Conservation (phyloP, 768 basidiomycete species). For the Ramaria sp. region DNA sequence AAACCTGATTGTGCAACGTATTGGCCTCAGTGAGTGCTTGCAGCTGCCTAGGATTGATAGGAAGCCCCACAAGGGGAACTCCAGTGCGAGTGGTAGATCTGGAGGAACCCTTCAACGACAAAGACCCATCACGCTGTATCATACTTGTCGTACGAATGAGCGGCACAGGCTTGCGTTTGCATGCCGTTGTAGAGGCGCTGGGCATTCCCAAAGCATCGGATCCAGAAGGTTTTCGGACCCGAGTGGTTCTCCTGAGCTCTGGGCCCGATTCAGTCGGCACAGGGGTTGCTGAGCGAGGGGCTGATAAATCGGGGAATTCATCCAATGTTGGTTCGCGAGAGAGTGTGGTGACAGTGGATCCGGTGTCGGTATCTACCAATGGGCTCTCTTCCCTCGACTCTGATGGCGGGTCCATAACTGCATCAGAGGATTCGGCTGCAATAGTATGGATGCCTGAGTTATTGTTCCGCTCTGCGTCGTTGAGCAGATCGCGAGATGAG, state of each 20-base stretch:
- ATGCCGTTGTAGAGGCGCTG: conserved; percentile 30
- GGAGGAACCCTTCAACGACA: conserved; percentile 31
- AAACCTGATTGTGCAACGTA: conserved; percentile 63
- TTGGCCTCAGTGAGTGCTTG: conserved; percentile 64
- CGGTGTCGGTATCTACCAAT: neutral
- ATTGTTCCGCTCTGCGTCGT: neutral
- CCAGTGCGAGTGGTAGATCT: conserved; percentile 24
- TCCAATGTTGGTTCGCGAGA: neutral
- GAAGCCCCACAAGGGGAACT: conserved; percentile 37
- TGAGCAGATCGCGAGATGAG: neutral
- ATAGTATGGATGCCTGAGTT: neutral
- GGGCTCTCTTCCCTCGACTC: neutral
- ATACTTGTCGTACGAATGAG: conserved; percentile 18
- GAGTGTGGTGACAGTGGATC: neutral
- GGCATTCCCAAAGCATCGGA: neutral
- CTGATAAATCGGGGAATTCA: neutral
- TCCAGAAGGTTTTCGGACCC: neutral
- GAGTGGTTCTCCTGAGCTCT: neutral
- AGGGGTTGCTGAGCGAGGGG: neutral
- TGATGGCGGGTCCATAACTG: too few species aligned
- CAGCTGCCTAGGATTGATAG: conserved; percentile 62
- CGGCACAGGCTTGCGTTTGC: conserved; percentile 32
- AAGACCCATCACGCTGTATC: conserved; percentile 16
- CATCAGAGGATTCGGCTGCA: neutral
- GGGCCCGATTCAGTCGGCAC: neutral